Evolutionary conservation across 2,329 filamentous ascomycete species (phyloP), one percentile per base, ranked within the genome.

Genomic region (Bipolaris victoriae): DNA sequence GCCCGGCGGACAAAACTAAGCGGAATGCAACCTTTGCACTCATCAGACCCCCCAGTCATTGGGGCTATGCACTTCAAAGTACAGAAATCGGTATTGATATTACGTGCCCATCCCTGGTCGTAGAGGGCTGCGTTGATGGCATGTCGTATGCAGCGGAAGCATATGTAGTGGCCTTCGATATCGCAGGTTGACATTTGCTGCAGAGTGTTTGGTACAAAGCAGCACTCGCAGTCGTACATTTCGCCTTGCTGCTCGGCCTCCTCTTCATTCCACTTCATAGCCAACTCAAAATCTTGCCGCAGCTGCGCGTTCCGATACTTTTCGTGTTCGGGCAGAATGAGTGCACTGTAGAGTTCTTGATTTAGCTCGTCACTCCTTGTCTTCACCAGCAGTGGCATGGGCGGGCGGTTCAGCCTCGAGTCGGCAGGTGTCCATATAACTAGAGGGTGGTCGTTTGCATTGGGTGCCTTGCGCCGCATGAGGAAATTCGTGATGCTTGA

Each of bases 81-180:
- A 36, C 90, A 90, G 36, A 83, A 86, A 57, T 87, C 83, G 26
- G 86, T 77, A 70, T 95, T 85, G 66, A 97, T 89, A 67, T 86
- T 95, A 57, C 90, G 88, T 48, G 87, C 85, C 91, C 94, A 97
- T 50, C 91, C 91, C 75, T 98, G 95, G 0, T 95, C 95, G 72
- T 96, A 98, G 0, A 98, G 80, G 1, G 93, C 92, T 73, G 98
- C 94, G 48, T 89, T 90, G 57, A 94, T 84, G 10, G 92, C 89
- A 63, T 90, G 87, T 62, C 89, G 88, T 49, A 98, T 88, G 76
- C 95, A 98, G 44, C 86, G 85, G 76, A 93, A 88, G 77, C 91
- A 95, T 52, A 94, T 82, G 71, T 90, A 84, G 77, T 95, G 91
- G 1, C 86, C 87, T 2, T 84, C 82, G 31, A 81, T 76, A 69